Base-by-base conservation (phyloP, 495 filamentous ascomycete genomes). In the Lineolata rhizophorae region DNA sequence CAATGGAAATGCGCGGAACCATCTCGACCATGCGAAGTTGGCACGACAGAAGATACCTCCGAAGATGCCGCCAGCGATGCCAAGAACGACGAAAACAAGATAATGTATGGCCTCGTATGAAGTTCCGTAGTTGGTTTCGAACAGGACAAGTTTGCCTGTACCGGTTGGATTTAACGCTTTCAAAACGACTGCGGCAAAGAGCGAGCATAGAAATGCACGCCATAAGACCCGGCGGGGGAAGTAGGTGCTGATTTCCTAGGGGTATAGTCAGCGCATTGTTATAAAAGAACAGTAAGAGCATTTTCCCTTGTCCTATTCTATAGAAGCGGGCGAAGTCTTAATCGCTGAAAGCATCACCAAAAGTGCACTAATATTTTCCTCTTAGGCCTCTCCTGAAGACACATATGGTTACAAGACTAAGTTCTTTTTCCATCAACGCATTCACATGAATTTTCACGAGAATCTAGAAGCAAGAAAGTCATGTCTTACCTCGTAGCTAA, bases 111-210 rank as follows among this genome's bases (percentile, higher is more conserved):
- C 47, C 14, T 56, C 42, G 41, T 70, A 70, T 20, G 55, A 47
- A 3, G 58, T 57, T 11, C 60, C 61, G 39, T 64, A 68, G 32
- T 65, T 57, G 9, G 65, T 68, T 38, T 70, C 64, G 45, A 64
- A 70, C n/a, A 68, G 51, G 3, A 63, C 62, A 9, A 70, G 44
- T 33, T 67, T 66, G 12, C 65, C 65, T 0, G 65, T 68, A 6
- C 64, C 58, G 1, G 53, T 64, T 0, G 65, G 65, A 39, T 70
- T 66, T 14, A 70, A 53, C n/a, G 53, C 51, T 38, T 60, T 64
- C n/a, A 70, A 48, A 16, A 61, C 49, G 26, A 64, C 52, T 0
- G 64, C 62, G 2, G 62, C 64, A 27, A 55, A 47, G 8, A 67
- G 50, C 1, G 64, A 67, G 47, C 64, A 70, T 15, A 70, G 49